Percentiles rank a stretch among this genome's conserved stretches.
Evolutionary conservation across 257 asterid genomes (phyloP).

Genomic region (Ilex asprella): DNA sequence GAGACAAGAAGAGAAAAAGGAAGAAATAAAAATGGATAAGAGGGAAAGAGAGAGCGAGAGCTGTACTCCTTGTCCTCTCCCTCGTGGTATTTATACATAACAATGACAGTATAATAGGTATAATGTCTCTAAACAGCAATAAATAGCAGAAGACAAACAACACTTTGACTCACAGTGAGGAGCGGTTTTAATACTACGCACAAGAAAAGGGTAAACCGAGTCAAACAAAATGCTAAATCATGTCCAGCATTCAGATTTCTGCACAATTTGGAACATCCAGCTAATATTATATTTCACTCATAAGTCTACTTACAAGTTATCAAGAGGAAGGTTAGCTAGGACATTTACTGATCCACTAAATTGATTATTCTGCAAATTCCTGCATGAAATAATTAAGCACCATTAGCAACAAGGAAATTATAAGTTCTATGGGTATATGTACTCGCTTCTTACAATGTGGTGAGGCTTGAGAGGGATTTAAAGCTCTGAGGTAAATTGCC

Average conservation of each 20-base stretch:
- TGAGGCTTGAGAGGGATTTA: slow-evolving; percentile 33
- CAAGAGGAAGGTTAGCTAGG: slow-evolving; percentile 48
- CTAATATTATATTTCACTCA: neutral
- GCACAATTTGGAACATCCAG: too few species aligned
- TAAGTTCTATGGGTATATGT: slow-evolving; percentile 1
- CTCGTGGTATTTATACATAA: too few species aligned
- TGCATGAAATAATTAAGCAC: slow-evolving; percentile 19
- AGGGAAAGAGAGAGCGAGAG: too few species aligned
- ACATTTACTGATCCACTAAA: slow-evolving; percentile 49
- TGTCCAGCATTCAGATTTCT: too few species aligned
- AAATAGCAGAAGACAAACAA: too few species aligned
- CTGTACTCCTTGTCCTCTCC: too few species aligned
- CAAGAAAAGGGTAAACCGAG: neutral
- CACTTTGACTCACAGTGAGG: too few species aligned
- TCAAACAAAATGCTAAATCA: neutral
- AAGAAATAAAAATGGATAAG: too few species aligned
- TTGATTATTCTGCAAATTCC: slow-evolving; percentile 55
- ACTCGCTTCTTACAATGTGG: slow-evolving; percentile 30
- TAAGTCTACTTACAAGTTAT: slow-evolving; percentile 41
- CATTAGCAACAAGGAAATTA: slow-evolving; percentile 12
- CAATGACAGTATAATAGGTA: too few species aligned
- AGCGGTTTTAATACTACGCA: neutral
- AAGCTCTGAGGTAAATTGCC: slow-evolving; percentile 49
- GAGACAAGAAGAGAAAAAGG: too few species aligned
- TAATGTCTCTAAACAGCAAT: too few species aligned